A percentile compares a stretch with the other conserved stretches of the same genome.
Evolutionary conservation across 371 early-diverging fungal species (phyloP).

Genomic region (Mortierella sp.): DNA sequence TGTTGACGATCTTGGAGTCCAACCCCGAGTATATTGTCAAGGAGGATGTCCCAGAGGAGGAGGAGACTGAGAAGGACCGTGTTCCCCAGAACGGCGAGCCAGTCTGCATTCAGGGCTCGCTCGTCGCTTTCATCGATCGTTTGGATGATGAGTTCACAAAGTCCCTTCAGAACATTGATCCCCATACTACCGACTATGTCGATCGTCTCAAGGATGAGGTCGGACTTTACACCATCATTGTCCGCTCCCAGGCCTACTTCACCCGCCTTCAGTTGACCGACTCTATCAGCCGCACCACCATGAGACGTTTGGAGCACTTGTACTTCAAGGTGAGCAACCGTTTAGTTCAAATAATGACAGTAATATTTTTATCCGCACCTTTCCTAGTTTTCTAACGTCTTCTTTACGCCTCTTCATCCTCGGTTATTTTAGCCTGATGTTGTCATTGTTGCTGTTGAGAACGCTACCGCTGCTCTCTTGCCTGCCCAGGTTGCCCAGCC

Average conservation of each 20-base stretch:
- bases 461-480: constrained; percentile 57
- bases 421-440: constrained; percentile 30
- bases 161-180: constrained; percentile 96
- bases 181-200: constrained; percentile 96
- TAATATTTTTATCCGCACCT: background rate
- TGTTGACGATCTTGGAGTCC: constrained; percentile 82
- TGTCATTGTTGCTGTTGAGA: constrained; percentile 53
- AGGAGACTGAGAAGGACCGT: constrained; percentile 79
- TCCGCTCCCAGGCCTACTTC: constrained; percentile 89
- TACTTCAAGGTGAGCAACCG: constrained; percentile 85
- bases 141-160: constrained; percentile 97
- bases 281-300: constrained; percentile 78
- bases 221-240: constrained; percentile 86
- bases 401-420: background rate
- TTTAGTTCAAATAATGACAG: background rate
- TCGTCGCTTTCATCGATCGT: constrained; percentile 92
- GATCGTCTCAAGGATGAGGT: constrained; percentile 94
- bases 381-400: background rate
- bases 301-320: constrained; percentile 94
- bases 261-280: constrained; percentile 70
- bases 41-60: constrained; percentile 78
- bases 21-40: constrained; percentile 70
- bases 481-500: constrained; percentile 58
- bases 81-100: constrained; percentile 64
- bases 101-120: constrained; percentile 83